Percentiles rank a stretch among this genome's conserved stretches.
phyloP scores from a whole-genome alignment of 306 rosid genomes.

The Canavalia gladiata region DNA sequence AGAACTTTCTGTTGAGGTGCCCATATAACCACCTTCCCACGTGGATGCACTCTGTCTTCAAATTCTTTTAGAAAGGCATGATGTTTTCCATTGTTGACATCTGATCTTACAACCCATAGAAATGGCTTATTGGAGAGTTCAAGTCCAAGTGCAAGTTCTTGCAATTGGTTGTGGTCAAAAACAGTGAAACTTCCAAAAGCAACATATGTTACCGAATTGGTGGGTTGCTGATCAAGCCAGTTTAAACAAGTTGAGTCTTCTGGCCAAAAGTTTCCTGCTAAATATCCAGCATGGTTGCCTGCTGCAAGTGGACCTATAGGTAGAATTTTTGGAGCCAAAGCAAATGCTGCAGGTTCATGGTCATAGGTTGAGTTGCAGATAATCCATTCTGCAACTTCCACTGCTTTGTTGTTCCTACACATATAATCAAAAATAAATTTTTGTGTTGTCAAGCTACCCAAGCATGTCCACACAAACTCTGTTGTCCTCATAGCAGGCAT shows the following conservation, averaged over 20 bases:
- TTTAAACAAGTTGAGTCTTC: constrained; percentile 52
- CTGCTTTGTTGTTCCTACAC: neutral
- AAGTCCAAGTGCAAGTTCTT: constrained; percentile 52
- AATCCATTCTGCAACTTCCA: constrained; percentile 41
- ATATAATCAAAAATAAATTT: constrained; percentile 10
- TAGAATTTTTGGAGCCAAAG: constrained; percentile 37
- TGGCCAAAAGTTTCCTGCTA: constrained; percentile 45
- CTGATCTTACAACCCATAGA: constrained; percentile 53
- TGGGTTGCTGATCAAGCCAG: constrained; percentile 50
- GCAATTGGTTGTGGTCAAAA: constrained; percentile 38
- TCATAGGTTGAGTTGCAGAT: constrained; percentile 55
- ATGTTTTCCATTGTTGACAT: constrained; percentile 3
- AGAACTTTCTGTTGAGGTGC: constrained; percentile 50
- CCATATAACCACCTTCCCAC: constrained; percentile 44
- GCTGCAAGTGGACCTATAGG: constrained; percentile 56
- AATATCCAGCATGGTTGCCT: neutral
- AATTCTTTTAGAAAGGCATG: constrained; percentile 35
- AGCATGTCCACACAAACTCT: constrained; percentile 24
- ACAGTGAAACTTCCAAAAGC: constrained; percentile 55
- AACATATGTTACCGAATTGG: constrained; percentile 49
- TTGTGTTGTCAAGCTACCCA: constrained; percentile 7
- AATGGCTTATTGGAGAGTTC: constrained; percentile 49
- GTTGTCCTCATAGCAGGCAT: constrained; percentile 46
- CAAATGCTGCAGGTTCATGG: constrained; percentile 47
- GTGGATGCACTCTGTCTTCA: constrained; percentile 32